These are phyloP conservation scores for Hydrangea macrophylla DNA, from an alignment of 148 eudicot species.

Conservation along the genomic window DNA sequence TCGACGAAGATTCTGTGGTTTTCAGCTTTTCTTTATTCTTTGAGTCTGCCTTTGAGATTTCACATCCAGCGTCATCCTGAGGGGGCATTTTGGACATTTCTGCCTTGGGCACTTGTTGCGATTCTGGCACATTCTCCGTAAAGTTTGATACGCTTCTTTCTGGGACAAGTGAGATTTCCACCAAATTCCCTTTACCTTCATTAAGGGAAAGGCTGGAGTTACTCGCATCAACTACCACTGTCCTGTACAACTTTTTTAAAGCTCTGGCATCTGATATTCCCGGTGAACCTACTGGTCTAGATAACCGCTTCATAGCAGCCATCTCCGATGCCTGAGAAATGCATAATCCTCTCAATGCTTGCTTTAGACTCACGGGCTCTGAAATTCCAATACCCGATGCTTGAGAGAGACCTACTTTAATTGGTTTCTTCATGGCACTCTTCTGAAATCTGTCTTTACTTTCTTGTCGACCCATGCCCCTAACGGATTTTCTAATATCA, in stretches of 20 bases:
- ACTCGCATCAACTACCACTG: conserved; percentile 35
- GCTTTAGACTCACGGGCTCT: conserved; percentile 68
- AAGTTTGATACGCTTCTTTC: conserved; percentile 34
- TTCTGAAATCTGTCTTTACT: conserved; percentile 31
- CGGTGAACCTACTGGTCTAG: conserved; percentile 39
- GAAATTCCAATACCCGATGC: conserved; percentile 58
- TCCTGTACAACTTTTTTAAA: conserved; percentile 29
- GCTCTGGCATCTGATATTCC: conserved; percentile 42
- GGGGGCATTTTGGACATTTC: conserved; percentile 23
- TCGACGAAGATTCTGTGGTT: conserved; percentile 22
- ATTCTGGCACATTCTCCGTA: conserved; percentile 23
- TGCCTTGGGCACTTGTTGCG: conserved; percentile 17
- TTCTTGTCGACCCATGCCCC: conserved; percentile 18
- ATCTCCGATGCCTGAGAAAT: conserved; percentile 87
- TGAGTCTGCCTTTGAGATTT: conserved; percentile 15
- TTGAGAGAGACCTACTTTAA: conserved; percentile 44
- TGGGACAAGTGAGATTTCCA: conserved; percentile 50
- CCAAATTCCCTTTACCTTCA: conserved; percentile 35
- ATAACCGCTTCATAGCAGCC: conserved; percentile 71
- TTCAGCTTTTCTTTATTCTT: conserved; percentile 33
- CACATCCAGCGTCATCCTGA: conserved; percentile 25
- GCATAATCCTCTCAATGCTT: conserved; percentile 79
- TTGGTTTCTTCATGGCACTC: conserved; percentile 75
- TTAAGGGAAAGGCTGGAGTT: conserved; percentile 22
- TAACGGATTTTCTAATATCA: conserved; percentile 39